Evolutionary conservation across 768 basidiomycete species (phyloP).

Genomic region (Suillus plorans): DNA sequence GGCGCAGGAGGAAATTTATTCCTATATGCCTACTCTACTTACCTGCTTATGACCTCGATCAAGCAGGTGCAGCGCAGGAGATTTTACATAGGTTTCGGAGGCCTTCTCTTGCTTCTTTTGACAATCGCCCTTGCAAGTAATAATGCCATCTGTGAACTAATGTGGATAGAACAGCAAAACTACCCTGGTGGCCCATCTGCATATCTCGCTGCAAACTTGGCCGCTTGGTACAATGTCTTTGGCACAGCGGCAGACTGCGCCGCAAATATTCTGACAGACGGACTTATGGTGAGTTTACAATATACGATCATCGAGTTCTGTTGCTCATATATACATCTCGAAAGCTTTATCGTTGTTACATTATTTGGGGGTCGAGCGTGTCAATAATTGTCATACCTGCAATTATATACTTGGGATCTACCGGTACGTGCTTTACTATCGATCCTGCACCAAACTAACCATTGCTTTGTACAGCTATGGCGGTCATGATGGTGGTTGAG

Average conservation of each 20-base stretch:
- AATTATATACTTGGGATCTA: conserved; percentile 5
- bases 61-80: neutral
- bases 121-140: conserved; percentile 24
- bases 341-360: conserved; percentile 36
- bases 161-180: conserved; percentile 31
- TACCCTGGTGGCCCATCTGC: conserved; percentile 29
- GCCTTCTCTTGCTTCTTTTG: conserved; percentile 20
- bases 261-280: conserved; percentile 29
- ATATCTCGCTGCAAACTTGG: conserved; percentile 25
- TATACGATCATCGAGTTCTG: neutral
- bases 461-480: neutral
- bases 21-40: neutral
- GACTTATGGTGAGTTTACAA: conserved; percentile 27
- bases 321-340: neutral
- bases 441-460: neutral
- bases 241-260: conserved; percentile 23
- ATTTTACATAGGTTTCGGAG: neutral
- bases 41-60: neutral
- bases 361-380: conserved; percentile 25
- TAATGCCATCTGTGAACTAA: conserved; percentile 21
- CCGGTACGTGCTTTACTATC: neutral
- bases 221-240: conserved; percentile 27
- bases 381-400: conserved; percentile 4
- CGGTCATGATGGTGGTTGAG: neutral
- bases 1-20: neutral